These are phyloP conservation scores for Coniosporium tulheliwenetii DNA, from an alignment of 2,329 filamentous ascomycete genomes.

Conservation along the genomic window DNA sequence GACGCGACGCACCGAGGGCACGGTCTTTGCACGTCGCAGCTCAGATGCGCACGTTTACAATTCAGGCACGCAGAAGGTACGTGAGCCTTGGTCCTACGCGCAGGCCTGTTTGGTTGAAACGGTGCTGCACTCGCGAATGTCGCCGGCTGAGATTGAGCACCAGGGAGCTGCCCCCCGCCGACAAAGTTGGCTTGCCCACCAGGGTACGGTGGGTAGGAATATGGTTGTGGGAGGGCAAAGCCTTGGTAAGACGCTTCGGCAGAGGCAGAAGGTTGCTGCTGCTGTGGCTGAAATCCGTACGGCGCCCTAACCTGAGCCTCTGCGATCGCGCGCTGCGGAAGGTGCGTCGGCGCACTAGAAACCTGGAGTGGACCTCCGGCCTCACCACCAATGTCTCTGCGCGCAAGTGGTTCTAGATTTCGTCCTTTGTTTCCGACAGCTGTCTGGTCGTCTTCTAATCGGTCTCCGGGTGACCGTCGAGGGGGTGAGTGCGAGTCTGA, in stretches of 20 bases:
- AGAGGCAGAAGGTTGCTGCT: not conserved
- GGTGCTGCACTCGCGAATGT: not conserved
- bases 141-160: not conserved
- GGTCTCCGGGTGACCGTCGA: conserved; percentile 9
- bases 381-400: not conserved
- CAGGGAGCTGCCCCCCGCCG: too few relatives aligned
- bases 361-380: not conserved
- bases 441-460: not conserved
- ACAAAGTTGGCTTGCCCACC: too few relatives aligned
- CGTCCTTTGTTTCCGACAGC: conserved; percentile 1
- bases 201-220: too few relatives aligned
- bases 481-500: conserved; percentile 31
- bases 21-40: conserved; percentile 51
- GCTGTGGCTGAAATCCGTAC: too few relatives aligned
- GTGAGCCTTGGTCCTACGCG: conserved; percentile 51
- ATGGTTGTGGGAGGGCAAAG: too few relatives aligned
- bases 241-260: not conserved
- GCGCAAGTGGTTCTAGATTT: not conserved
- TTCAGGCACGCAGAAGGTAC: conserved; percentile 75
- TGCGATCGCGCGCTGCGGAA: too few relatives aligned
- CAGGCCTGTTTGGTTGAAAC: conserved; percentile 6
- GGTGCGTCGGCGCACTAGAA: not conserved
- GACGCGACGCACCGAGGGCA: conserved; percentile 65
- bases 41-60: conserved; percentile 70
- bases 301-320: too few relatives aligned